Evolutionary conservation across 805 yeast genomes (phyloP).

Genomic region (Teunomyces pallodes): DNA sequence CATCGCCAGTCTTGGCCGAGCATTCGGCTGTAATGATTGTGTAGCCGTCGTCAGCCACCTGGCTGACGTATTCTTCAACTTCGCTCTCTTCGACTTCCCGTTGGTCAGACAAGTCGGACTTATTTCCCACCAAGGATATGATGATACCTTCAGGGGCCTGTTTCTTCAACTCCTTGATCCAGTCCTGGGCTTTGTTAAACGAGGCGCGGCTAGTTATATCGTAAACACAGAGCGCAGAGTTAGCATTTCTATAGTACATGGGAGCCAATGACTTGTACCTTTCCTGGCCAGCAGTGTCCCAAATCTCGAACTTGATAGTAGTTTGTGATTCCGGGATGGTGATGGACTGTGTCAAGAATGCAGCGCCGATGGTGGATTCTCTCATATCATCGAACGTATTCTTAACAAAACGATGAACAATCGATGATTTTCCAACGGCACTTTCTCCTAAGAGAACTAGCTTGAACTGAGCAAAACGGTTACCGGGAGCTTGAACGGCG

Average conservation of each 20-base stretch:
- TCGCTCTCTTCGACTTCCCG: constrained; percentile 41
- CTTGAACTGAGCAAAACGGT: constrained; percentile 52
- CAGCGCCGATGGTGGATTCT: constrained; percentile 85
- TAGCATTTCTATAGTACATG: constrained; percentile 79
- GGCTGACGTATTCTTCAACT: constrained; percentile 48
- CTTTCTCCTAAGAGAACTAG: constrained; percentile 78
- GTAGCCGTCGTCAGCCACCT: constrained; percentile 46
- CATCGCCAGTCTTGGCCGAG: constrained; percentile 45
- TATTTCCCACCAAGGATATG: constrained; percentile 83
- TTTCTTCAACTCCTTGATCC: constrained; percentile 77
- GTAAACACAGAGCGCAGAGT: constrained; percentile 75
- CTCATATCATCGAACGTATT: constrained; percentile 70
- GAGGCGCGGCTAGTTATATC: constrained; percentile 73
- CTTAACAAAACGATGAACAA: constrained; percentile 68
- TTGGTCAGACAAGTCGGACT: constrained; percentile 52
- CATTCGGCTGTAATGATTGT: constrained; percentile 36
- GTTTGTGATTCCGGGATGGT: constrained; percentile 49
- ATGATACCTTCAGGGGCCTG: constrained; percentile 76
- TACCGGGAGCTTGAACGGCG: constrained; percentile 7
- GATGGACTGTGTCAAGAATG: constrained; percentile 69
- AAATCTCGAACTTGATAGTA: constrained; percentile 70
- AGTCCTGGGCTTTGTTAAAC: constrained; percentile 64
- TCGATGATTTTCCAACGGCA: constrained; percentile 76
- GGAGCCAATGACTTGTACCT: constrained; percentile 76
- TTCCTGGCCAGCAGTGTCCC: constrained; percentile 90